Conservation (phyloP, 108 stramenopile species). For the Skeletonema grethae region DNA sequence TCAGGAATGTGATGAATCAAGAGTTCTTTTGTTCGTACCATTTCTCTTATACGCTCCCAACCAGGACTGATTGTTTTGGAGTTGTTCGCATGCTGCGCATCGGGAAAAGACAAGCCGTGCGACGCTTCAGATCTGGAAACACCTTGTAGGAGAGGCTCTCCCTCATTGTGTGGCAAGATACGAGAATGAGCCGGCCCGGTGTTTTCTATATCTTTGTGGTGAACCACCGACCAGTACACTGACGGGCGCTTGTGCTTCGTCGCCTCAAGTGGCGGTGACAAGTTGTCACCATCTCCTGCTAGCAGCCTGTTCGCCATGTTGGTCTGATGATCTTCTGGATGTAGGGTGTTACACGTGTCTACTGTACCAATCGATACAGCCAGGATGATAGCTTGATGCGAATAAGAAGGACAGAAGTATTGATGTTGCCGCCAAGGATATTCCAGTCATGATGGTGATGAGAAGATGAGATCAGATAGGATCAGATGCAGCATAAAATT, state of each 20-base stretch:
- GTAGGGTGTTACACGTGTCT: too few relatives aligned
- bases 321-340: too few relatives aligned
- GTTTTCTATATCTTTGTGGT: slow-evolving; percentile 13
- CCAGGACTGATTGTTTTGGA: not conserved
- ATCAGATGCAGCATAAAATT: too few relatives aligned
- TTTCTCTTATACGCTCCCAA: not conserved
- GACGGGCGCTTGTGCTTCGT: not conserved
- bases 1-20: not conserved
- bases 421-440: too few relatives aligned
- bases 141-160: not conserved
- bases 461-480: too few relatives aligned
- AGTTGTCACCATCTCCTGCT: not conserved
- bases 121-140: not conserved
- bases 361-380: too few relatives aligned
- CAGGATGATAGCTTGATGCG: too few relatives aligned
- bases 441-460: too few relatives aligned
- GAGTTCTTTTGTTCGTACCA: not conserved
- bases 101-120: not conserved
- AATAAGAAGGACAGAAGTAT: too few relatives aligned
- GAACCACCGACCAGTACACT: slow-evolving; percentile 23
- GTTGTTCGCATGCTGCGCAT: not conserved
- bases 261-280: not conserved
- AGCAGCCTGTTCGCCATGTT: not conserved
- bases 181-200: not conserved
- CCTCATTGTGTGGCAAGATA: not conserved